Conservation (phyloP, 139 green algal species). For the Nannochloris sp. region DNA sequence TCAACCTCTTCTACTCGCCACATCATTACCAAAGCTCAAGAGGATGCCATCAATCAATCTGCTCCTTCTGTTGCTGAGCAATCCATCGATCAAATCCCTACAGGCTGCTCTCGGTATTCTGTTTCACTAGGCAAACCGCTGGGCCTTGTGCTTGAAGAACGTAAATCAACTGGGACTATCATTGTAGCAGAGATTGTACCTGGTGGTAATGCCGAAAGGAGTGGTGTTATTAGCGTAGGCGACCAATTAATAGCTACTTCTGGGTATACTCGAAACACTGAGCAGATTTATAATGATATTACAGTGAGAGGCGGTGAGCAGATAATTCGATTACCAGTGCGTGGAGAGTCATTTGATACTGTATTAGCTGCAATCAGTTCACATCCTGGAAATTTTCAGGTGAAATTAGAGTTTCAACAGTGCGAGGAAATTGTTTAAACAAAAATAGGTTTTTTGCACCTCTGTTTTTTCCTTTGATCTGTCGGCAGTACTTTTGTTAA, state of each 20-base stretch:
- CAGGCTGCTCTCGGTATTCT: slow-evolving; percentile 24
- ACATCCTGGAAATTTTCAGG: neutral
- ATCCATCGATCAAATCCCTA: slow-evolving; percentile 6
- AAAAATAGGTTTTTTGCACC: no score
- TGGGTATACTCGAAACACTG: slow-evolving; percentile 20
- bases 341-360: slow-evolving; percentile 26
- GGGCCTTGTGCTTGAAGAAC: slow-evolving; percentile 34
- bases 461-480: no score
- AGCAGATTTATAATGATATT: slow-evolving; percentile 20
- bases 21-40: neutral
- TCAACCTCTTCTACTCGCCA: neutral
- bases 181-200: slow-evolving; percentile 23
- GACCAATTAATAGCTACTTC: slow-evolving; percentile 28
- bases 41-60: neutral
- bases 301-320: slow-evolving; percentile 23
- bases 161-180: slow-evolving; percentile 5
- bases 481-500: no score
- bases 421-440: slow-evolving; percentile 14
- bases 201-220: slow-evolving; percentile 16
- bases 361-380: slow-evolving; percentile 32
- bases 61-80: neutral
- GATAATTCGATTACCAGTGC: slow-evolving; percentile 17
- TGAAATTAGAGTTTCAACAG: slow-evolving; percentile 30
- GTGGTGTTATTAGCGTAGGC: slow-evolving; percentile 17
- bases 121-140: slow-evolving; percentile 32